These are phyloP conservation scores for Brassica nigra DNA, from an alignment of 345 rosid species.

Conservation along the genomic window DNA sequence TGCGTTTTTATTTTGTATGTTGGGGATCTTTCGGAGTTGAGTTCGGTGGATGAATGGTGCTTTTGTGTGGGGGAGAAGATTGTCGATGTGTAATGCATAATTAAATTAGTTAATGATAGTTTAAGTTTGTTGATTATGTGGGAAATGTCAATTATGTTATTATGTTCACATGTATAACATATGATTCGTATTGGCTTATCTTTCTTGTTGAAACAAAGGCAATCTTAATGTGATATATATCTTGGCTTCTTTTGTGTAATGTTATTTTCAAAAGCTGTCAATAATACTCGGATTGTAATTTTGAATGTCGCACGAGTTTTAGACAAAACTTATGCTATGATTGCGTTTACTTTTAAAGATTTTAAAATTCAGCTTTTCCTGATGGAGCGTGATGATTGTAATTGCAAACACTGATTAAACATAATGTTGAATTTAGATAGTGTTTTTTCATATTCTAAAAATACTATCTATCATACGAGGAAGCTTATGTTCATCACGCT, in stretches of 20 bases:
- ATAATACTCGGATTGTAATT: neutral
- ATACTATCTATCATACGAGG: neutral
- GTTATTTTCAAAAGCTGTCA: neutral
- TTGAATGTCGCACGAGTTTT: neutral
- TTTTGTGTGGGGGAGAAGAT: slow-evolving; percentile 6
- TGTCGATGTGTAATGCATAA: slow-evolving; percentile 6
- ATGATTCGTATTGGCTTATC: neutral
- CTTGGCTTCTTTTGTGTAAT: neutral
- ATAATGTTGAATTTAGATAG: neutral
- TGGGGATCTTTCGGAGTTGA: neutral
- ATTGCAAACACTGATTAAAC: neutral
- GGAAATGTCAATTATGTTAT: neutral
- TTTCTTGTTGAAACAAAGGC: neutral
- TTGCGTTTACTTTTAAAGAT: neutral
- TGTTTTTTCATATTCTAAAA: neutral
- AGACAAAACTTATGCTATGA: neutral
- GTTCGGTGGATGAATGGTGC: slow-evolving; percentile 1
- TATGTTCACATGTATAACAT: neutral
- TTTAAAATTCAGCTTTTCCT: neutral
- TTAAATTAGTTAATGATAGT: slow-evolving; percentile 25
- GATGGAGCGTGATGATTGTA: neutral
- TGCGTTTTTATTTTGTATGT: slow-evolving; percentile 20
- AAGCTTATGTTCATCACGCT: neutral
- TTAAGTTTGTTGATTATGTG: slow-evolving; percentile 27
- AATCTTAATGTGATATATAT: neutral